Percentiles rank a stretch among this genome's conserved stretches.
Conservation (phyloP, 75 land plant genomes). For the Adiantum capillusveneris region DNA sequence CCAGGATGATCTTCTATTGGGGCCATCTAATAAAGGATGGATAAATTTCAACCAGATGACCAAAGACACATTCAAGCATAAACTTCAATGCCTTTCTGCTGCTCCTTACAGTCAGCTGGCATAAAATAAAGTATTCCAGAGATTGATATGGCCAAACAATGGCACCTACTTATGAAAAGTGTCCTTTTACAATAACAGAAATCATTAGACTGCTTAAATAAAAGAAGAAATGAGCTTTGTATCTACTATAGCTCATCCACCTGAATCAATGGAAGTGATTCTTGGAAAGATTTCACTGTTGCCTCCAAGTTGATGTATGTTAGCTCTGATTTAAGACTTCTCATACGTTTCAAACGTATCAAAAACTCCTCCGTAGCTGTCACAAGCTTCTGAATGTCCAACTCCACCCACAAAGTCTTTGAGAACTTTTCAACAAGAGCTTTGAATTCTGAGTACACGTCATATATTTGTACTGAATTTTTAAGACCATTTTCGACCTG, state of each 20-base stretch:
- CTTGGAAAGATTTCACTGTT: slow-evolving; percentile 28
- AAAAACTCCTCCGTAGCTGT: slow-evolving; percentile 19
- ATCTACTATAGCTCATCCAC: background rate
- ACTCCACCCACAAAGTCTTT: slow-evolving; percentile 24
- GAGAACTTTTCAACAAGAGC: slow-evolving; percentile 17
- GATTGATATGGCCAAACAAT: too few species aligned
- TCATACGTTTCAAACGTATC: slow-evolving; percentile 21
- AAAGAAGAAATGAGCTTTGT: too few species aligned
- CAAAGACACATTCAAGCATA: too few species aligned
- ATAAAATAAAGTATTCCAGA: too few species aligned
- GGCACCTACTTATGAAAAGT: too few species aligned
- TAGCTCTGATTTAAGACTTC: slow-evolving; percentile 10
- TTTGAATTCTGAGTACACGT: slow-evolving; percentile 16
- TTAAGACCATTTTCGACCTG: slow-evolving; percentile 29
- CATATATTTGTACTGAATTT: slow-evolving; percentile 13
- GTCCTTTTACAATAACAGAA: too few species aligned
- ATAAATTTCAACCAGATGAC: too few species aligned
- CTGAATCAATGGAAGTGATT: slow-evolving; percentile 35
- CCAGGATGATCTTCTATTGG: too few species aligned
- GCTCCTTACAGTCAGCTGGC: too few species aligned
- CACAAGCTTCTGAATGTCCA: slow-evolving; percentile 27
- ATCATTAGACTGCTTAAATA: too few species aligned
- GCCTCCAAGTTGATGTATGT: slow-evolving; percentile 22
- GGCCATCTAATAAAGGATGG: too few species aligned
- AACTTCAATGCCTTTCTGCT: too few species aligned